Evolutionary conservation across 225 moss, liverwort and hornwort species (phyloP), one percentile per base, ranked within the genome.

Genomic region (Lunularia cruciata): DNA sequence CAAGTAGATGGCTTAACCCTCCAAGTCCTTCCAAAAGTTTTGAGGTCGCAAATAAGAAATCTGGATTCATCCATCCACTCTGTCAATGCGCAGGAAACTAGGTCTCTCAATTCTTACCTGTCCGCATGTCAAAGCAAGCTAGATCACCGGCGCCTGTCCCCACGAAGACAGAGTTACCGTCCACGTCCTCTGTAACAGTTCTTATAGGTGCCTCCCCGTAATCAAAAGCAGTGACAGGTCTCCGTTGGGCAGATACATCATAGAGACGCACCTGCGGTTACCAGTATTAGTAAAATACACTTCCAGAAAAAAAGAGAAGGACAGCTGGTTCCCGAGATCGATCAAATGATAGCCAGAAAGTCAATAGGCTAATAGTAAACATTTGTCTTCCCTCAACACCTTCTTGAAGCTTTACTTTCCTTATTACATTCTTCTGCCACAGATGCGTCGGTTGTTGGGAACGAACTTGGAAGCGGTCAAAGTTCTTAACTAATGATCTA

Each of bases 171-270:
- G 87, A 80, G 57, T 71, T 60, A 51, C 92, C 96, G 75, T 98
- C 86, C 19, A 74, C 83, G 67, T 91, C 87, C 71, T 83, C 76
- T 35, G 90, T 78, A 37, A 90, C 73, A 66, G 83, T 82, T 75
- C 85, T 92, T 27, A 98, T 91, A 15, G 92, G 96, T 40, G 90
- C 90, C 66, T 89, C 96, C 40, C 96, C 92, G 73, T 85, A 89
- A 60, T 92, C 90, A 67, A 92, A 87, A 63, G 83, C 77, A 73
- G 87, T 42, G 19, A 86, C 76, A 33, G 96, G 92, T 64, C 96
- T 86, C 62, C 96, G 76, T 69, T 98, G 96, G 31, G 85, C 82
- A 64, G 78, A 82, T 20, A 79, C 63, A 76, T 92, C 89, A 70
- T 98, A 92, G 51, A 98, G 80, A 35, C 92, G 90, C 79, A 92